phyloP scores from a whole-genome alignment of 2,329 filamentous ascomycete species.

The Amauroascus niger region DNA sequence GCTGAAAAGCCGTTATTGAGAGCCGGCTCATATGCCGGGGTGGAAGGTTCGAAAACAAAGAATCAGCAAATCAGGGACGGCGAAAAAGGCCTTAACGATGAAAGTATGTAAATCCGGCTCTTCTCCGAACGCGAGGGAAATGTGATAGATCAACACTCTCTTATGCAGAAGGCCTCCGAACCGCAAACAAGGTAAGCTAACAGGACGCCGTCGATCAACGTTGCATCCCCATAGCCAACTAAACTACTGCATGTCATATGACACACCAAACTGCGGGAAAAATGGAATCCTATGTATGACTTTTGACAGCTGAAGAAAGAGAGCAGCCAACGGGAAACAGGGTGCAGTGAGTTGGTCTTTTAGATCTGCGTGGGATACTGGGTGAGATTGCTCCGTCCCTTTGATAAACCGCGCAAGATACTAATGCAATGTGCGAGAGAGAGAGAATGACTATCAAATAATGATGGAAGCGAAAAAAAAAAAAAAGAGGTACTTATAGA shows the following conservation, averaged over 20 bases:
- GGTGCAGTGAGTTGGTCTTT: not conserved
- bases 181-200: not conserved
- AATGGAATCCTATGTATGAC: not conserved
- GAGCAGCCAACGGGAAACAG: not conserved
- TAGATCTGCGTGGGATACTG: not conserved
- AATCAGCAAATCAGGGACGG: not conserved
- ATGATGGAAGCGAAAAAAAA: not conserved
- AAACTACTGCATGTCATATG: slow-evolving; percentile 5
- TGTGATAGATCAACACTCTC: slow-evolving; percentile 5
- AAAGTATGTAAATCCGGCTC: slow-evolving; percentile 6
- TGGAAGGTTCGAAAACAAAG: slow-evolving; percentile 4
- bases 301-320: slow-evolving; percentile 3
- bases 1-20: not conserved
- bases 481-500: not conserved
- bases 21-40: slow-evolving; percentile 1
- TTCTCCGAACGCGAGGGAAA: slow-evolving; percentile 4
- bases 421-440: not conserved
- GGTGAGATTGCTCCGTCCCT: not conserved
- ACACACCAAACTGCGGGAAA: slow-evolving; percentile 6
- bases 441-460: not conserved
- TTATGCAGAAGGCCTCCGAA: not conserved
- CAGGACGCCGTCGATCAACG: slow-evolving; percentile 5
- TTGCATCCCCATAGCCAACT: not conserved
- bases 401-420: not conserved
- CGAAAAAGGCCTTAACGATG: not conserved